Base-by-base conservation (phyloP, 306 rosid genomes). In the Heteromeles arbutifolia region DNA sequence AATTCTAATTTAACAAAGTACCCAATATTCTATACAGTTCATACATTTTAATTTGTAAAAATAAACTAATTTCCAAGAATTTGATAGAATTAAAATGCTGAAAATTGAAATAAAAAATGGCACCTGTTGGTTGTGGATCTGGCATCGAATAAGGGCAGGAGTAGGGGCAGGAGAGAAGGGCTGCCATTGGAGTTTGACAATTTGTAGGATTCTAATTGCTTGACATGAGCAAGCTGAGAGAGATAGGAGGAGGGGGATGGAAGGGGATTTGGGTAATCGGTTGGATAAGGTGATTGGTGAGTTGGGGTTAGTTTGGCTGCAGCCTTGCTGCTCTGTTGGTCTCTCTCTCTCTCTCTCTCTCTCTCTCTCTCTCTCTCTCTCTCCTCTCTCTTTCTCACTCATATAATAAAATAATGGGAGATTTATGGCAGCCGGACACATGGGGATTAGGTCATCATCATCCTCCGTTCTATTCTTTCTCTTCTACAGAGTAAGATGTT, bases 141-240 rank as follows among this genome's bases (percentile, higher is more conserved):
- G 82, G 79, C 86, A 78, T 48, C 69, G 84, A 53, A 79, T 79
- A 79, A 87, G 86, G 32, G 88, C 78, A 69, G 70, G 70, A 84
- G 78, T 80, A 80, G 78, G 85, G 89, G 77, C 90, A 88, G 78
- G 91, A 85, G 66, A 88, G 69, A 14, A 84, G 76, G 82, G 92
- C 82, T 73, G 93, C 92, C 98, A 93, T 91, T 78, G 67, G 34
- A 50, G 59, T 24, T 11, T 18, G 21, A 13, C 18, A 14, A 17
- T 28, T 29, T 28, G 21, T 22, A 29, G 41, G 15, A 61, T 48
- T 48, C 21, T 24, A 25, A 8, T 59, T 25, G 1, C 19, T 11
- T 12, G 14, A 2, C 18, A 59, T 28, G 2, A 56, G 52, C 52
- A 45, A 18, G 6, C 52, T 45, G 52, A 45, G 52, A 13, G 18